Evolutionary conservation across 1,284 basidiomycete species (phyloP).

Genomic region (Cutaneotrichosporon sp.): DNA sequence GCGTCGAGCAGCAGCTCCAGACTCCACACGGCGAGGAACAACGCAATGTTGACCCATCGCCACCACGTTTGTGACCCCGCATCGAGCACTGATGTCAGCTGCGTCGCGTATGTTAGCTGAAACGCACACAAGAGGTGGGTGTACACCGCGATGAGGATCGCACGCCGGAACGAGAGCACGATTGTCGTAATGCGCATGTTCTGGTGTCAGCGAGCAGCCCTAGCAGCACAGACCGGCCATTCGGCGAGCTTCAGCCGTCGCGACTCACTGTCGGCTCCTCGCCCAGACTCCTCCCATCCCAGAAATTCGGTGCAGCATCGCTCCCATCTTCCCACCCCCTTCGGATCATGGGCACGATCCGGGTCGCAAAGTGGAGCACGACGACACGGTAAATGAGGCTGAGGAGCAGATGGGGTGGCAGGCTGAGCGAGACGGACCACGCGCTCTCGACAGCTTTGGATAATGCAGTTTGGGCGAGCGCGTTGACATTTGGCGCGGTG

Average conservation of each 20-base stretch:
- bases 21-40: constrained; percentile 48
- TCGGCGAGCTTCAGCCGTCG: no score
- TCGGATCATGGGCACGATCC: constrained; percentile 68
- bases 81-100: constrained; percentile 39
- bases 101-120: not conserved
- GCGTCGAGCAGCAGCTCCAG: constrained; percentile 47
- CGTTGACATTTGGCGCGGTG: constrained; percentile 16
- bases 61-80: constrained; percentile 49
- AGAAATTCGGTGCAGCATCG: constrained; percentile 33
- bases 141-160: constrained; percentile 49
- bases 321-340: constrained; percentile 48
- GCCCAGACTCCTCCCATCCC: constrained; percentile 43
- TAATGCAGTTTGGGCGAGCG: constrained; percentile 28
- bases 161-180: constrained; percentile 45
- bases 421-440: constrained; percentile 28
- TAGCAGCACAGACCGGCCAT: no score
- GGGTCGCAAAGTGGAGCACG: constrained; percentile 78
- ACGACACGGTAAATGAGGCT: constrained; percentile 75
- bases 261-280: constrained; percentile 44
- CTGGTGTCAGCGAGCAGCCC: constrained; percentile 11
- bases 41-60: constrained; percentile 48
- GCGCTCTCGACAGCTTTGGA: constrained; percentile 31
- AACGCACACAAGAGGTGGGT: constrained; percentile 47
- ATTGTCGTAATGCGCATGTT: constrained; percentile 48
- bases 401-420: constrained; percentile 55